These are phyloP conservation scores for Raffaelea albimanens DNA, from an alignment of 2,329 filamentous ascomycete species.

Conservation along the genomic window DNA sequence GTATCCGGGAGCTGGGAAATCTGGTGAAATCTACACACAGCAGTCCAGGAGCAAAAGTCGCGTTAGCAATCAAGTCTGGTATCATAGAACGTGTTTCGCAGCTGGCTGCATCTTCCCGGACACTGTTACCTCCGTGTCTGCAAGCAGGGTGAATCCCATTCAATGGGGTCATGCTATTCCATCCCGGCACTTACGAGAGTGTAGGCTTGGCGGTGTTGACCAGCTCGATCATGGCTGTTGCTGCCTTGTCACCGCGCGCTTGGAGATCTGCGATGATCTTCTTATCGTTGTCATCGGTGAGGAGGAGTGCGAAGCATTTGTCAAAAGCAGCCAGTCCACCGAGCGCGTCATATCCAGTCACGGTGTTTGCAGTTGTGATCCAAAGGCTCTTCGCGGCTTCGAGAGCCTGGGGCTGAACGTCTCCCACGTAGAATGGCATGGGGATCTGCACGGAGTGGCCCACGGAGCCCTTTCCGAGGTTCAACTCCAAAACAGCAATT, in stretches of 20 bases:
- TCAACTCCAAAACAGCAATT: constrained; percentile 76
- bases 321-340: constrained; percentile 63
- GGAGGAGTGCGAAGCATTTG: constrained; percentile 76
- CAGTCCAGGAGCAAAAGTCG: no score
- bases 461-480: constrained; percentile 47
- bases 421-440: constrained; percentile 59
- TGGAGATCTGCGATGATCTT: constrained; percentile 66
- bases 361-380: constrained; percentile 77
- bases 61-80: no score
- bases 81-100: no score
- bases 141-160: no score
- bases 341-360: constrained; percentile 57
- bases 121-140: no score
- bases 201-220: constrained; percentile 65
- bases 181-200: constrained; percentile 38
- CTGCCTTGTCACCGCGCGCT: constrained; percentile 65
- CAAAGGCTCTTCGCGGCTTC: constrained; percentile 61
- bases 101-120: no score
- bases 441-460: constrained; percentile 58
- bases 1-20: constrained; percentile 53
- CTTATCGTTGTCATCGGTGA: constrained; percentile 76
- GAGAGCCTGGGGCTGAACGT: constrained; percentile 60
- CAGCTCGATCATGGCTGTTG: constrained; percentile 71
- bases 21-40: constrained; percentile 49
- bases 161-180: no score